Evolutionary conservation across 2,329 filamentous ascomycete genomes (phyloP), one percentile per base, ranked within the genome.

Genomic region (Sarocladium oryzae): DNA sequence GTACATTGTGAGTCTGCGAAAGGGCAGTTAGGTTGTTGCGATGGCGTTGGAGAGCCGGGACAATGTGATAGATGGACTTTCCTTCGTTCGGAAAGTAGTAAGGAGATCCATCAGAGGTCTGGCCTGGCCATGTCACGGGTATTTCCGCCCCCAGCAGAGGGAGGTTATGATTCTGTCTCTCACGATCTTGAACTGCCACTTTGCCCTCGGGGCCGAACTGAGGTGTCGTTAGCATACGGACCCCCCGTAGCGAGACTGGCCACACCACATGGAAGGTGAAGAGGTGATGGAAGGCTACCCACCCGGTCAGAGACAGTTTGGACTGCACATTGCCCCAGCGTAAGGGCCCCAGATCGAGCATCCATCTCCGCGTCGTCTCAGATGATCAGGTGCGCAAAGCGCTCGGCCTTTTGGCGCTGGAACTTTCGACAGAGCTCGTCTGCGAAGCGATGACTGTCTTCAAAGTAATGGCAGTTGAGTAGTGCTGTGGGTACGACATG

Each of bases 1-100:
- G 48, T 59, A 78, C 76, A 60, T 84, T 82, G 61, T 76, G 77
- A 37, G 64, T 66, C 55, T 82, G 78, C 1, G 81, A 84, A 11
- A 84, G 65, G 1, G 73, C 75, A 2, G 78, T 81, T 52, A 84
- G 65, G 54, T 83, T 84, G 54, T 77, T 72, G 15, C 81, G 70
- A 56, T 66, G 75, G 15, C 54, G 52, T 36, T 72, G 68, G 57
- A 67, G 65, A 36, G 57, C 59, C 2, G 66, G 66, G 30, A 69
- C 55, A 13, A 61, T 52, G 20, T 54, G 56, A 37, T 63, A 65
- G 23, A 66, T 63, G 15, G 63, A 66, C 16, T 7, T 18, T 21
- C 21, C 3, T 36, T 54, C 21, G 28, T 40, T 18, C 20, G 37
- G 35, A 4, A 56, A 54, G 8, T 52, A 49, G 13, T 13, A 13